Evolutionary conservation across 2,329 filamentous ascomycete species (phyloP), one percentile per base, ranked within the genome.

Genomic region (Ceratocystis eucalypticola): DNA sequence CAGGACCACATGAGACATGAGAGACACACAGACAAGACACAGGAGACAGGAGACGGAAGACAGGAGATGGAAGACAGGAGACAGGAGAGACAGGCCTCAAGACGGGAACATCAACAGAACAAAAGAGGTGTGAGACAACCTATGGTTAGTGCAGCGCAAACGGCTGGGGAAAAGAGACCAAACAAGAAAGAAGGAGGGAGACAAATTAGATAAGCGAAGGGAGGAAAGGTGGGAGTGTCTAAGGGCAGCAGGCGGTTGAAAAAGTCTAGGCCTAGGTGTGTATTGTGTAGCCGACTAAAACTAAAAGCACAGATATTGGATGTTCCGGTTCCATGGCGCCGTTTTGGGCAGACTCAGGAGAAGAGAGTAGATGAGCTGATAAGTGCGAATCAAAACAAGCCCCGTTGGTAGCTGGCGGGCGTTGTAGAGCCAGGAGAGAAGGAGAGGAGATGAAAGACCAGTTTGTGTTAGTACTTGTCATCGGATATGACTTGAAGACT

Each of bases 311-410:
- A 33, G 17, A 37, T 59, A 59, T 59, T 59, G 53, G 28, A 30
- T 17, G 28, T 59, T 59, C 25, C 53, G 53, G 53, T n/a, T 59
- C 53, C 28, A 59, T 59, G 25, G 53, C 53, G 53, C 53, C n/a
- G 53, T 59, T 59, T 59, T 33, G 28, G 12, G 15, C 53, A 59
- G 53, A 33, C 53, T 59, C 53, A 59, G 53, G 53, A 59, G 53
- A 33, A 3, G 48, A 10, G 48, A 20, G 20, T 22, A 28, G 48
- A 53, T 10, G 37, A 41, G 37, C 10, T 12, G 37, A 41, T 41
- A 3, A 41, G 37, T 41, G 37, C 37, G 33, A 37, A 10, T 37
- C 33, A 10, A 37, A 37, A 37, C 33, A 37, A 37, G 33, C 7
- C 7, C 8, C 12, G 37, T 41, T 10, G 10, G 37, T 41, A 12